Percentiles rank a stretch among this genome's conserved stretches.
phyloP scores from a whole-genome alignment of 192 early-diverging fungal species.

The Coemansia furcata region DNA sequence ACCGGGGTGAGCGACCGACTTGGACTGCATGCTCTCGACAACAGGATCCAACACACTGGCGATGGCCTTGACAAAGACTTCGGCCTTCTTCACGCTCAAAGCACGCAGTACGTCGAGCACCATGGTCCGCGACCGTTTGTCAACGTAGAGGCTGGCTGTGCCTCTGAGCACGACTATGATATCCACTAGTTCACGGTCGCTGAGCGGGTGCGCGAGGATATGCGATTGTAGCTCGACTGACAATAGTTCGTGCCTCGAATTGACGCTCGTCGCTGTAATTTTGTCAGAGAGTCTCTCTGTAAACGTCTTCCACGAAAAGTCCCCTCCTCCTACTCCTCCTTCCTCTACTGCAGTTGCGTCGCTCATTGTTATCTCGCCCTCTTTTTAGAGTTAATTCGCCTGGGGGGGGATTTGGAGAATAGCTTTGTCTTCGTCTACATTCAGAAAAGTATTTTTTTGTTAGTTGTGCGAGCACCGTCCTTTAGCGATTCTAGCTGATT shows the following conservation, averaged over 20 bases:
- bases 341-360: neutral
- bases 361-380: constrained; percentile 12
- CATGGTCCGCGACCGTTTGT: constrained; percentile 60
- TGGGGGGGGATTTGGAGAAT: neutral
- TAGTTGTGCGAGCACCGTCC: neutral
- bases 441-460: neutral
- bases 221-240: constrained; percentile 45
- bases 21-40: constrained; percentile 49
- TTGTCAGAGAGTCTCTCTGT: constrained; percentile 52
- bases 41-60: constrained; percentile 48
- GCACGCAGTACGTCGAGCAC: constrained; percentile 60
- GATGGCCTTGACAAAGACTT: constrained; percentile 57
- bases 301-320: constrained; percentile 59
- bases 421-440: neutral
- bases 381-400: neutral
- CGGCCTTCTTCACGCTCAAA: constrained; percentile 58
- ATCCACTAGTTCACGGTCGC: constrained; percentile 32
- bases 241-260: constrained; percentile 51
- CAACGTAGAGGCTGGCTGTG: constrained; percentile 68
- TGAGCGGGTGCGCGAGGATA: constrained; percentile 27
- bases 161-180: constrained; percentile 56
- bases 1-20: constrained; percentile 28
- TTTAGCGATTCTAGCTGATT: neutral
- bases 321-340: neutral
- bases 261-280: constrained; percentile 57